phyloP scores from a whole-genome alignment of 2,329 filamentous ascomycete species.

The Seiridium cupressi region DNA sequence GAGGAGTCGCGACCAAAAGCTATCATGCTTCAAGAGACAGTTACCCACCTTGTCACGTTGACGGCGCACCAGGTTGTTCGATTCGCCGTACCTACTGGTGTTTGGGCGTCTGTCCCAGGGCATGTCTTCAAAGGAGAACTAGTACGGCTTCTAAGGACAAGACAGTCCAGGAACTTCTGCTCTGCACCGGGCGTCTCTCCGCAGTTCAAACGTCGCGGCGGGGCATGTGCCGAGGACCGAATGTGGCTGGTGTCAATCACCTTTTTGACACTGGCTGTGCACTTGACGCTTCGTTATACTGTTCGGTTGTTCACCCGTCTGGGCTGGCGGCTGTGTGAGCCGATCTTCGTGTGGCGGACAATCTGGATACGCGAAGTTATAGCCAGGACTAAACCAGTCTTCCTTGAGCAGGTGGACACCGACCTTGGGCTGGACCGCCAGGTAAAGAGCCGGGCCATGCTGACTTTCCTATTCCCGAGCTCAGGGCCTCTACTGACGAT shows the following conservation, averaged over 20 bases:
- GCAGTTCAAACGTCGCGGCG: not conserved
- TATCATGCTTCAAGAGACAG: conserved; percentile 15
- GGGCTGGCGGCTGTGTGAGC: not conserved
- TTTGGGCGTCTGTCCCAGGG: not conserved
- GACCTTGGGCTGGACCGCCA: not conserved
- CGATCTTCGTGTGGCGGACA: not conserved
- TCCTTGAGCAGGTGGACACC: not conserved
- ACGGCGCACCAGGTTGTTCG: conserved; percentile 23
- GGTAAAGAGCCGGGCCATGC: not conserved
- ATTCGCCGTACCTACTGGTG: not conserved
- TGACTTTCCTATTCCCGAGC: not conserved
- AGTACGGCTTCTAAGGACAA: not conserved
- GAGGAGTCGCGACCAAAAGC: not conserved
- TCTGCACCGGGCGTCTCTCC: not conserved
- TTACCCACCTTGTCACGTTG: conserved; percentile 21
- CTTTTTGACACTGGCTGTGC: not conserved
- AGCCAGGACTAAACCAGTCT: not conserved
- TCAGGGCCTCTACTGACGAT: not conserved
- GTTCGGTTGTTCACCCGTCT: not conserved
- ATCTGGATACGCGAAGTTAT: not conserved
- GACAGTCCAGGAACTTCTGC: not conserved
- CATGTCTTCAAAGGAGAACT: not conserved
- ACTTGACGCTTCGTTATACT: not conserved
- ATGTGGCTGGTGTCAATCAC: not conserved
- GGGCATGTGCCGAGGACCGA: not conserved